Base-by-base conservation (phyloP, 1,284 basidiomycete genomes). In the Heterobasidion irregulare region DNA sequence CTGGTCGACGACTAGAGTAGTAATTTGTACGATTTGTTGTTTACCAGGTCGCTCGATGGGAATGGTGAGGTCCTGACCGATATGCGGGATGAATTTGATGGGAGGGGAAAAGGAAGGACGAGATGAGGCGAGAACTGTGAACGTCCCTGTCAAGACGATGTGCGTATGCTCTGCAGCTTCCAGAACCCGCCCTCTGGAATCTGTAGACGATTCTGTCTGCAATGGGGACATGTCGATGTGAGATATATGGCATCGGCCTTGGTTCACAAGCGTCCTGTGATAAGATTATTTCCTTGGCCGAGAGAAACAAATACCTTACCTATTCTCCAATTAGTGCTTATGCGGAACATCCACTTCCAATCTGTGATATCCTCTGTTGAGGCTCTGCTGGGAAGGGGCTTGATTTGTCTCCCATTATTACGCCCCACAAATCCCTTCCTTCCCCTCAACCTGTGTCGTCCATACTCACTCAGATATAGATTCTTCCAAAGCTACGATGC, bases 341-440 rank as follows among this genome's bases (percentile, higher is more conserved):
- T 86, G 53, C 86, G 78, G 68, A 89, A 90, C 86, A 90, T 89
- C 79, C 80, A 86, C 68, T 88, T 89, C 88, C 88, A 91, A 63
- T 88, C 78, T 64, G 76, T 82, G 47, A 72, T 60, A 46, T 72
- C 66, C n/a, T 75, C 71, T 44, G 59, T 52, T 58, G 71, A 68
- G 3, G 72, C 75, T 64, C 82, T 70, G 26, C 73, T 74, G 10
- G 86, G 86, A 34, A 90, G 69, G 4, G 78, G 72, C 62, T 75
- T 81, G 34, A 85, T 68, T 64, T 82, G 76, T 54, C 81, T 73
- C 2, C 80, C 81, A 61, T 86, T 80, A 7, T 69, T 67, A 47
- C 80, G 72, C 6, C 71, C 70, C 56, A 79, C 69, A 60, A 83
- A 84, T 6, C 86, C 88, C 55, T 76, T 75, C 3, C 75, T 76